Evolutionary conservation across 2,329 filamentous ascomycete genomes (phyloP), one percentile per base, ranked within the genome.

Genomic region (Trichoderma semiorbis): DNA sequence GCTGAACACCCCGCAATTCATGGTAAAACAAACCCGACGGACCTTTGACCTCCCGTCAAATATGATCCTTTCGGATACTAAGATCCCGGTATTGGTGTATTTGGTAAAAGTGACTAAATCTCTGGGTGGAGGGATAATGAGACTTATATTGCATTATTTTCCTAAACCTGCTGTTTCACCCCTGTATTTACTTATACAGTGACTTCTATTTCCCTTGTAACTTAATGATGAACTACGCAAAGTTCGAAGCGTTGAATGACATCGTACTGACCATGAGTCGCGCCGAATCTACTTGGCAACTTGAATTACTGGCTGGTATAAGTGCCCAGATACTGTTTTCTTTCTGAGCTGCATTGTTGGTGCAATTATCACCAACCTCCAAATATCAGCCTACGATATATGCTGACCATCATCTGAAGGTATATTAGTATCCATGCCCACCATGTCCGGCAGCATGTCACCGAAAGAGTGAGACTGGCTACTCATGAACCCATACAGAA

Each of bases 141-240:
- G n/a, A 12, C n/a, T 50, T 12, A 12, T 8, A 50, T 21, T 21
- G 43, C 21, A 8, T 12, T 50, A 21, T 50, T n/a, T 10, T 21
- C n/a, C 5, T 5, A 1, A 50, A 5, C 11, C 1, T 21, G 0
- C 1, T 1, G n/a, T 10, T 21, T 50, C 43, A 12, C 2, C n/a
- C 16, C 16, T n/a, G 39, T n/a, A 43, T n/a, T 43, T n/a, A n/a
- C 16, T 43, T 18, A 39, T 43, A 43, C 10, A n/a, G 7, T 43
- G 18, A 43, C 5, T 16, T 3, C 16, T 8, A 18, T 8, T 39
- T 3, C 7, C n/a, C 3, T 7, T 18, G 1, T 10, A 43, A 5
- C 39, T 21, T 8, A 21, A 50, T 50, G 2, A 21, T 50, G 5
- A 18, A 11, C 10, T 1, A 0, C 12, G 10, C 8, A 21, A 50